phyloP scores from a whole-genome alignment of 306 rosid species.

The Quercus mongolica region DNA sequence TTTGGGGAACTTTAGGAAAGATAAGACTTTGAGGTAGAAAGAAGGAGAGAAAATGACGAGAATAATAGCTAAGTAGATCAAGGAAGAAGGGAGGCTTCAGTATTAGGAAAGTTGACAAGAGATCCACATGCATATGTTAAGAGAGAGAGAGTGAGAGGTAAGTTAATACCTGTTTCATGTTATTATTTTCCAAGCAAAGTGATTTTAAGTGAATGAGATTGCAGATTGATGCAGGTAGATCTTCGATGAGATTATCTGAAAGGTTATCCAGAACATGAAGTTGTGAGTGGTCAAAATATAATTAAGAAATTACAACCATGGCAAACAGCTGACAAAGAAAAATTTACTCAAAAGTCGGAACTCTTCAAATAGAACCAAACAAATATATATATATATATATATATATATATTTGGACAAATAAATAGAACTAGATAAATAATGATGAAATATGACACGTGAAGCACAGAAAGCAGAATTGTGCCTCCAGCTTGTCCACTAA shows the following conservation, averaged over 20 bases:
- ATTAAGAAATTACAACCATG: background rate
- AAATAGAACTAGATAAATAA: background rate
- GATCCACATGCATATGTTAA: background rate
- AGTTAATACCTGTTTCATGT: constrained; percentile 66
- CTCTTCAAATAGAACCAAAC: background rate
- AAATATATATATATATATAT: too few relatives aligned
- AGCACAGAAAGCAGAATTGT: background rate
- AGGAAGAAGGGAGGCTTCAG: too few relatives aligned
- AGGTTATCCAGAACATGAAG: constrained; percentile 24
- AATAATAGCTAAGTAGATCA: too few relatives aligned
- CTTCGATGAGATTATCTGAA: constrained; percentile 88
- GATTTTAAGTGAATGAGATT: constrained; percentile 83
- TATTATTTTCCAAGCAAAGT: constrained; percentile 74
- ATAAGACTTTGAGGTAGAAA: too few relatives aligned
- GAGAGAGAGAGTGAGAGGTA: background rate
- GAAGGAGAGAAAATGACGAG: too few relatives aligned
- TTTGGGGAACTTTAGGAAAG: too few relatives aligned
- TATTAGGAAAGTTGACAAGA: background rate
- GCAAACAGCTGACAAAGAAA: background rate
- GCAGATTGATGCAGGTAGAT: constrained; percentile 79
- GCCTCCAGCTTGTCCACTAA: background rate
- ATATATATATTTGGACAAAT: too few relatives aligned
- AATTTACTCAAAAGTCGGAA: background rate
- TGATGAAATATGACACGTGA: background rate
- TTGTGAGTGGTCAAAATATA: background rate